Evolutionary conservation across 2,329 filamentous ascomycete species (phyloP).

Genomic region (Aureobasidium sp.): DNA sequence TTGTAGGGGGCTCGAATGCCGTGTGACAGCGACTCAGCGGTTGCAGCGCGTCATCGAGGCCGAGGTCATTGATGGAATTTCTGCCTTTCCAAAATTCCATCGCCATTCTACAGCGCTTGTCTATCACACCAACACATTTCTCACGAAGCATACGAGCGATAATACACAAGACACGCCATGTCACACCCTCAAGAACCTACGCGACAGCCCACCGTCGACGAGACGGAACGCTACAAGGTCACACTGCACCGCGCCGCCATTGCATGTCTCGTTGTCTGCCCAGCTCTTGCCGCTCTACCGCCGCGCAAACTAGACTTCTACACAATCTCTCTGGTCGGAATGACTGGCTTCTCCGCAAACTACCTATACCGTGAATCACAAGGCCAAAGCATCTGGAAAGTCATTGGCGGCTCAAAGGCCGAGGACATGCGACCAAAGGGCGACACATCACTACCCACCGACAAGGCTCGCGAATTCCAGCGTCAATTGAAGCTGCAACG

Average conservation of each 20-base stretch:
- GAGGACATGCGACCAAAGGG: slow-evolving; percentile 7
- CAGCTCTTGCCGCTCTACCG: slow-evolving; percentile 47
- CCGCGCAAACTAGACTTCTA: slow-evolving; percentile 56
- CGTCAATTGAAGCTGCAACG: slow-evolving; percentile 31
- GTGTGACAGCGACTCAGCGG: background rate
- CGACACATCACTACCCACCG: slow-evolving; percentile 27
- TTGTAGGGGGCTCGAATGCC: background rate
- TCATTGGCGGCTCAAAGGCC: slow-evolving; percentile 20
- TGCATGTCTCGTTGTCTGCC: slow-evolving; percentile 43
- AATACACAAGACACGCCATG: slow-evolving; percentile 15
- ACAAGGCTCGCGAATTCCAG: slow-evolving; percentile 29
- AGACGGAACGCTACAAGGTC: slow-evolving; percentile 18
- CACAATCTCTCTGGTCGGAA: slow-evolving; percentile 45
- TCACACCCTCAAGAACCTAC: slow-evolving; percentile 22
- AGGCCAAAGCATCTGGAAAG: slow-evolving; percentile 31
- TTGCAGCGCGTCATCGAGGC: slow-evolving; percentile 2
- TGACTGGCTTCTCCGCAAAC: slow-evolving; percentile 43
- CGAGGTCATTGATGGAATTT: slow-evolving; percentile 1
- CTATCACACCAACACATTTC: background rate
- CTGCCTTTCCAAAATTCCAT: background rate
- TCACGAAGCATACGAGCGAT: background rate
- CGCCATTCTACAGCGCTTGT: background rate
- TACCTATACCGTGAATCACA: slow-evolving; percentile 38
- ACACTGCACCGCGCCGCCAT: slow-evolving; percentile 40
- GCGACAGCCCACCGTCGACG: slow-evolving; percentile 20